These are phyloP conservation scores for Closterium sp. DNA, from an alignment of 139 green algal species.

Conservation along the genomic window DNA sequence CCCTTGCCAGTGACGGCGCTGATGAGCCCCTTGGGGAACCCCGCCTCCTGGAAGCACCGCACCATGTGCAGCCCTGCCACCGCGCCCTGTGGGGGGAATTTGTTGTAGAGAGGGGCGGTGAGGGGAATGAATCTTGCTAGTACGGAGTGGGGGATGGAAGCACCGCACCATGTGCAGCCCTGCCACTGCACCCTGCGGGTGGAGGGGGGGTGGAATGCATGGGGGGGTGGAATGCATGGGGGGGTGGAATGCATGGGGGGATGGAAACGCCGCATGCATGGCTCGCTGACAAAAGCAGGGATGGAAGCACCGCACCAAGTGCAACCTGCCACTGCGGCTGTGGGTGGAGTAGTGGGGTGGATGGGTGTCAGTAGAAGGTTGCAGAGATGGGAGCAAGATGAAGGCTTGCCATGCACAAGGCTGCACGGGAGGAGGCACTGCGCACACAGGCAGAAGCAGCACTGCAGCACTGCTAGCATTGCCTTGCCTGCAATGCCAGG, in stretches of 20 bases:
- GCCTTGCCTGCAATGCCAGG: no score
- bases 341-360: no score
- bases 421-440: no score
- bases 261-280: conserved; percentile 75
- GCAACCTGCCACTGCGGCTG: no score
- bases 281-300: background rate
- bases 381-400: no score
- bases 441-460: no score
- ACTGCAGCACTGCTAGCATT: no score
- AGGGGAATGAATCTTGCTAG: background rate
- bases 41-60: conserved; percentile 81
- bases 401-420: no score
- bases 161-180: conserved; percentile 83
- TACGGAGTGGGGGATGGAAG: conserved; percentile 60
- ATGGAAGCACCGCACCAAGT: conserved; percentile 83
- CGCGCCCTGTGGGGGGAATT: conserved; percentile 55
- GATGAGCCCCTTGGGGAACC: conserved; percentile 78
- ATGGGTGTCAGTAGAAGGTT: no score
- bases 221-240: background rate
- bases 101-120: background rate
- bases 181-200: conserved; percentile 66
- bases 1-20: conserved; percentile 80
- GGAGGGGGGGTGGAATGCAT: background rate
- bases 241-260: background rate
- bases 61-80: conserved; percentile 85